Conservation (phyloP, 2,329 filamentous ascomycete genomes). For the Aspergillus arachidicola region DNA sequence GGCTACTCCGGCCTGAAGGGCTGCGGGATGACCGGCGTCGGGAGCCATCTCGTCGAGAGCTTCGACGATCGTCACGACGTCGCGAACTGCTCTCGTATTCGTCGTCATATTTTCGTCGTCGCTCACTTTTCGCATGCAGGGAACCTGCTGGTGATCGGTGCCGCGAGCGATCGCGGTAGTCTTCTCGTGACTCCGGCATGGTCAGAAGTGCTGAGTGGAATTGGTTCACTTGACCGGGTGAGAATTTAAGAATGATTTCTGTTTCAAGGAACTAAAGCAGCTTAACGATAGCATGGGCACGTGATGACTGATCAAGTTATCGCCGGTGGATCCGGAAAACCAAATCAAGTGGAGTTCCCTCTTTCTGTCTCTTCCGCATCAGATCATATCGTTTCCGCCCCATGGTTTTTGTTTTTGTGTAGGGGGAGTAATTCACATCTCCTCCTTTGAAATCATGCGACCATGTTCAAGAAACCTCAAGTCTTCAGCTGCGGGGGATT, state of each 20-base stretch:
- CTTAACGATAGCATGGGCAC: constrained; percentile 1
- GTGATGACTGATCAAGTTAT: constrained; percentile 2
- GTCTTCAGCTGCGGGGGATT: constrained; percentile 43
- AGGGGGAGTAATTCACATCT: constrained; percentile 21
- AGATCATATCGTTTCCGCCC: neutral
- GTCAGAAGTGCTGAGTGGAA: neutral
- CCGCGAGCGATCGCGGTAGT: constrained; percentile 23
- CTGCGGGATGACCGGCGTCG: constrained; percentile 30
- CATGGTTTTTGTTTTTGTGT: neutral
- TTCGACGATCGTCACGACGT: constrained; percentile 29
- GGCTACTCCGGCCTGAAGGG: constrained; percentile 24
- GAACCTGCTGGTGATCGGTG: constrained; percentile 26
- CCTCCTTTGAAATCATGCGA: constrained; percentile 36
- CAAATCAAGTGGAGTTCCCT: neutral
- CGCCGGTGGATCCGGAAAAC: neutral
- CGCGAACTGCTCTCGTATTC: constrained; percentile 27
- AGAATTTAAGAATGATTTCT: neutral
- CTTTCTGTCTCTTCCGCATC: neutral
- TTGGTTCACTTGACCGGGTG: neutral
- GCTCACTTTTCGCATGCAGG: constrained; percentile 23
- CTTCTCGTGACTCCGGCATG: constrained; percentile 32
- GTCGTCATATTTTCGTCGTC: constrained; percentile 24
- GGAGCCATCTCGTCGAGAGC: constrained; percentile 29
- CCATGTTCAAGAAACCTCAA: constrained; percentile 52
- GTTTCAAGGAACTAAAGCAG: neutral